Evolutionary conservation across 2,329 filamentous ascomycete genomes (phyloP), one percentile per base, ranked within the genome.

Genomic region (Botrytis tulipae): DNA sequence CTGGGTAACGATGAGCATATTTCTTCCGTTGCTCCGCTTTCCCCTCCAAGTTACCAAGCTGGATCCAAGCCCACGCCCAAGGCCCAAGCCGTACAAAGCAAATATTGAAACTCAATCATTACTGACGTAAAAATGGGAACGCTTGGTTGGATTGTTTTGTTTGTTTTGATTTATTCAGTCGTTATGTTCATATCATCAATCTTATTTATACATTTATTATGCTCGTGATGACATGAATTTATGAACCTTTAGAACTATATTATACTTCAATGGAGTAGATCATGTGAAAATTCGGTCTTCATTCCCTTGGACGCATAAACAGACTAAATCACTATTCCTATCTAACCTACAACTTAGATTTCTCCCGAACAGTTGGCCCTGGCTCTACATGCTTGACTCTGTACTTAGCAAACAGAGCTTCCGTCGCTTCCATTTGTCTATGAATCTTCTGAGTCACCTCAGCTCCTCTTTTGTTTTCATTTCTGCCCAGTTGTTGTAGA

Each of bases 401-500:
- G 80, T 91, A 89, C 82, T 89, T 82, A 81, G 85, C 87, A 80
- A 93, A 85, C 82, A 95, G 79, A 84, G 90, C 85, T 78, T 88
- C 88, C 25, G 91, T 88, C 85, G 87, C 90, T 79, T 86, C 83
- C 81, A 85, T 87, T 85, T 95, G 93, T 80, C 83, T 85, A 78
- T 86, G 83, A 73, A 94, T 90, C 80, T 87, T 87, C 75, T 86
- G 84, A 61, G 90, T 85, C 65, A 90, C 87, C 77, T 87, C 88
- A 76, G 84, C 81, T 73, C 89, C 91, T 76, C 89, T 87, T 83
- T 88, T 92, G 82, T 94, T 95, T 87, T 96, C 93, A 78, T 94
- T 94, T 78, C 87, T 86, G 25, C 93, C 93, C 85, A 96, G 86
- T 84, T 96, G 93, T 82, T 93, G 86, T 77, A 95, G 83, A 82